Evolutionary conservation across 2,329 filamentous ascomycete genomes (phyloP).

Genomic region (Claviceps quebecensis): DNA sequence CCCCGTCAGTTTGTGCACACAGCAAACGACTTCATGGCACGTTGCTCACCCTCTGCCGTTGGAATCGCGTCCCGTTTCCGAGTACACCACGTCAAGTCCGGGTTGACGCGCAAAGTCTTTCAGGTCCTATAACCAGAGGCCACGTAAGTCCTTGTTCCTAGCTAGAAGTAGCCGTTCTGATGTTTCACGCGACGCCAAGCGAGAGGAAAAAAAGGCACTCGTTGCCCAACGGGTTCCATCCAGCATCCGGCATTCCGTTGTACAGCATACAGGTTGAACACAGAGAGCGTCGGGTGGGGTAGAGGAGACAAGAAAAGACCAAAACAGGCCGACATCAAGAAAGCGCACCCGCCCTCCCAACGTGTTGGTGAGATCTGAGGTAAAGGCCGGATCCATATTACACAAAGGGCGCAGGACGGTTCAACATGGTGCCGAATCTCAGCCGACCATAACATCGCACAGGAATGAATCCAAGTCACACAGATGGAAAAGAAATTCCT

Average conservation of each 20-base stretch:
- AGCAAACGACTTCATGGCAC: not conserved
- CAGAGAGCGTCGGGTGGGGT: slow-evolving; percentile 6
- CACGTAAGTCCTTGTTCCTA: slow-evolving; percentile 66
- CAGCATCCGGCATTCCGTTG: slow-evolving; percentile 21
- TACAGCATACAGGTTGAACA: slow-evolving; percentile 3
- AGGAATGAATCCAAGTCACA: slow-evolving; percentile 19
- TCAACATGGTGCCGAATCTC: slow-evolving; percentile 9
- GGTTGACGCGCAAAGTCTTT: slow-evolving; percentile 99
- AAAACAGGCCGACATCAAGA: slow-evolving; percentile 1
- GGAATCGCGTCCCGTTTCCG: slow-evolving; percentile 82
- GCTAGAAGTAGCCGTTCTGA: slow-evolving; percentile 29
- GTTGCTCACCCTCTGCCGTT: slow-evolving; percentile 73
- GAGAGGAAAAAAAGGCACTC: slow-evolving; percentile 12
- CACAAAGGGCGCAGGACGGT: slow-evolving; percentile 3
- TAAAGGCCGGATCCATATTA: slow-evolving; percentile 13
- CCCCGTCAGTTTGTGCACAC: not conserved
- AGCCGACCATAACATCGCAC: slow-evolving; percentile 10
- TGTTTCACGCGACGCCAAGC: slow-evolving; percentile 8
- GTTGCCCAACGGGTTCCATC: slow-evolving; percentile 22
- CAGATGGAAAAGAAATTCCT: slow-evolving; percentile 15
- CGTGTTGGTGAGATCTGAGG: slow-evolving; percentile 10
- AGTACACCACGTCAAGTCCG: slow-evolving; percentile 94
- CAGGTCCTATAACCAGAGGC: slow-evolving; percentile 79
- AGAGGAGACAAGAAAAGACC: slow-evolving; percentile 16
- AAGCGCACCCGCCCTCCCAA: slow-evolving; percentile 3